phyloP scores from a whole-genome alignment of 2,329 filamentous ascomycete species.

The Aspergillus fructus region DNA sequence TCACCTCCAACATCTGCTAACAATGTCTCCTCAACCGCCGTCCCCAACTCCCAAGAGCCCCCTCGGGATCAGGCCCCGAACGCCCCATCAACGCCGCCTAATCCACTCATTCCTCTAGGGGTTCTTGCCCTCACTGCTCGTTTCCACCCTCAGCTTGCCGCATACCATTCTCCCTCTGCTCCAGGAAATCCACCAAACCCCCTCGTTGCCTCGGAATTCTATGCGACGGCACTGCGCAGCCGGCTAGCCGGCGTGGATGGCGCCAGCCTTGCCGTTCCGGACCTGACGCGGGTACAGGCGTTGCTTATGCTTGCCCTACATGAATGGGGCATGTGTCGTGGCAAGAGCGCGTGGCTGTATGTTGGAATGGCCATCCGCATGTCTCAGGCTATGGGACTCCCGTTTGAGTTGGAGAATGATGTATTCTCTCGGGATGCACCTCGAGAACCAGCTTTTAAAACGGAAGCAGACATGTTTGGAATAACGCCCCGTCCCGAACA shows the following conservation, averaged over 20 bases:
- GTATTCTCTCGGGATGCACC: slow-evolving; percentile 46
- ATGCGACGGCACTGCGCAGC: slow-evolving; percentile 52
- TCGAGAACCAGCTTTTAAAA: slow-evolving; percentile 36
- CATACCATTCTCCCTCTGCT: slow-evolving; percentile 49
- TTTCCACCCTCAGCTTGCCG: slow-evolving; percentile 52
- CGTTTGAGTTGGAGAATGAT: slow-evolving; percentile 49
- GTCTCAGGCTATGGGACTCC: slow-evolving; percentile 47
- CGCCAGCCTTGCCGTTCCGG: slow-evolving; percentile 41
- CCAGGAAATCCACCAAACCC: slow-evolving; percentile 47
- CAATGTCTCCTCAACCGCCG: slow-evolving; percentile 9
- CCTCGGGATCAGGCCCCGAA: slow-evolving; percentile 30
- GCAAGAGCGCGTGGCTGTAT: slow-evolving; percentile 53
- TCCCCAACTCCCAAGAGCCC: slow-evolving; percentile 3
- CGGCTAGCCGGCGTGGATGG: slow-evolving; percentile 47
- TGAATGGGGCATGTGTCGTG: slow-evolving; percentile 58
- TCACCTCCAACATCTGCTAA: slow-evolving; percentile 18
- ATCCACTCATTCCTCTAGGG: slow-evolving; percentile 52
- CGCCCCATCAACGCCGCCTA: slow-evolving; percentile 35
- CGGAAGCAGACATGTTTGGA: slow-evolving; percentile 41
- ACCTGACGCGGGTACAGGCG: slow-evolving; percentile 54
- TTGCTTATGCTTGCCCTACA: slow-evolving; percentile 57
- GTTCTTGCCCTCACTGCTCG: slow-evolving; percentile 57
- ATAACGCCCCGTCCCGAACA: slow-evolving; percentile 32
- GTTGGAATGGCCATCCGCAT: slow-evolving; percentile 48
- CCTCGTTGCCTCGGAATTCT: slow-evolving; percentile 53